Evolutionary conservation across 345 rosid species (phyloP).

Genomic region (Syzygium jambos): DNA sequence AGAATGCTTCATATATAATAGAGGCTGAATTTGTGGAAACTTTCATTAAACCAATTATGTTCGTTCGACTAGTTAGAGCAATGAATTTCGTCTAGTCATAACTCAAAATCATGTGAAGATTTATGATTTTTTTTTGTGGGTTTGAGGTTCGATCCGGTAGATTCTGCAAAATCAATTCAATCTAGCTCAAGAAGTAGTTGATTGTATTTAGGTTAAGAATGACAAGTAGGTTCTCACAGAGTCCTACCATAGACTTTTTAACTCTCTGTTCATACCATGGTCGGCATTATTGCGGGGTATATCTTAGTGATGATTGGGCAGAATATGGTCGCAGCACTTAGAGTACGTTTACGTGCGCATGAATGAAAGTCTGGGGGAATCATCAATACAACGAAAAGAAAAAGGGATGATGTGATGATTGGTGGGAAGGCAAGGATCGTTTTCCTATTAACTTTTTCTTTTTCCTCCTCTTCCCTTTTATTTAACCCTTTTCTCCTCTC

Average conservation of each 20-base stretch:
- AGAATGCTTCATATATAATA: neutral
- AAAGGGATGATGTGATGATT: constrained; percentile 12
- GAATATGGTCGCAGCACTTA: constrained; percentile 1
- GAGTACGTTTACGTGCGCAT: constrained; percentile 5
- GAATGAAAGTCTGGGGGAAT: constrained; percentile 10
- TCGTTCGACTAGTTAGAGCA: neutral
- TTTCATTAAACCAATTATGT: neutral
- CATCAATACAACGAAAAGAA: constrained; percentile 2
- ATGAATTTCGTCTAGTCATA: neutral
- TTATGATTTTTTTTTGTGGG: neutral
- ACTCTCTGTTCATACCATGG: neutral
- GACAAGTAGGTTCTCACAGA: neutral
- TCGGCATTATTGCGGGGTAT: neutral
- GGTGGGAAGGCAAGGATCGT: neutral
- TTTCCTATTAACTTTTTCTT: neutral
- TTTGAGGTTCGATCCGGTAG: neutral
- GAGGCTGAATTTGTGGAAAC: neutral
- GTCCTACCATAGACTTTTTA: neutral
- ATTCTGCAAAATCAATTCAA: neutral
- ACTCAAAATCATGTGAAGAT: neutral
- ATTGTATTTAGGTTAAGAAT: neutral
- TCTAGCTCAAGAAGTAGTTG: neutral
- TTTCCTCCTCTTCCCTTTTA: neutral
- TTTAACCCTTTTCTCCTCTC: neutral
- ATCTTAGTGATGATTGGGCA: constrained; percentile 8